phyloP scores from a whole-genome alignment of 345 rosid species.

The Angophora floribunda region DNA sequence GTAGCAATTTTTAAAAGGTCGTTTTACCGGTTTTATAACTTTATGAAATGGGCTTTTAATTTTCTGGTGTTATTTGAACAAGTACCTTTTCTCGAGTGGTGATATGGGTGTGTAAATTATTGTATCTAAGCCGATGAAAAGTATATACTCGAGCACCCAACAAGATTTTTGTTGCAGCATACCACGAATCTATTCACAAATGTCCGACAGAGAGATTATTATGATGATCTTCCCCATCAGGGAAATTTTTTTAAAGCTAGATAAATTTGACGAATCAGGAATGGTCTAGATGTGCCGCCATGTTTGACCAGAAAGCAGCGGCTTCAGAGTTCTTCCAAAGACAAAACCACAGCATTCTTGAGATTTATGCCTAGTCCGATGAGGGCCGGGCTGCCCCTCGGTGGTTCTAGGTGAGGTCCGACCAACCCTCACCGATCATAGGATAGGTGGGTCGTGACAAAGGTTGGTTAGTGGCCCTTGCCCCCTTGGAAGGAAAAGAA shows the following conservation, averaged over 20 bases:
- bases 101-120: not conserved
- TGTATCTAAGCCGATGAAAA: not conserved
- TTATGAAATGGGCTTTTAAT: not conserved
- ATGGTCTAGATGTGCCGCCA: not conserved
- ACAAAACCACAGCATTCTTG: not conserved
- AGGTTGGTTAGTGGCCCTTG: too few species aligned
- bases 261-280: not conserved
- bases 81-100: not conserved
- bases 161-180: not conserved
- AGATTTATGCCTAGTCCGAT: not conserved
- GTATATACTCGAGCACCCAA: not conserved
- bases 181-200: not conserved
- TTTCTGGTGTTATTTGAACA: not conserved
- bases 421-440: rapidly evolving
- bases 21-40: not conserved
- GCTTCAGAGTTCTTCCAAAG: not conserved
- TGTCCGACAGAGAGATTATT: too few species aligned
- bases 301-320: not conserved
- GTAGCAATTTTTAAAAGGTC: too few species aligned
- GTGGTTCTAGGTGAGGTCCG: too few species aligned
- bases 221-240: not conserved
- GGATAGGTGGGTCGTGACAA: too few species aligned
- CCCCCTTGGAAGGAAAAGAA: too few species aligned
- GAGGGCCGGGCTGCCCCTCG: too few species aligned
- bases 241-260: not conserved